Evolutionary conservation across 208 protist genomes (phyloP), one percentile per base, ranked within the genome.

Genomic region (Tritrichomonas foetus): DNA sequence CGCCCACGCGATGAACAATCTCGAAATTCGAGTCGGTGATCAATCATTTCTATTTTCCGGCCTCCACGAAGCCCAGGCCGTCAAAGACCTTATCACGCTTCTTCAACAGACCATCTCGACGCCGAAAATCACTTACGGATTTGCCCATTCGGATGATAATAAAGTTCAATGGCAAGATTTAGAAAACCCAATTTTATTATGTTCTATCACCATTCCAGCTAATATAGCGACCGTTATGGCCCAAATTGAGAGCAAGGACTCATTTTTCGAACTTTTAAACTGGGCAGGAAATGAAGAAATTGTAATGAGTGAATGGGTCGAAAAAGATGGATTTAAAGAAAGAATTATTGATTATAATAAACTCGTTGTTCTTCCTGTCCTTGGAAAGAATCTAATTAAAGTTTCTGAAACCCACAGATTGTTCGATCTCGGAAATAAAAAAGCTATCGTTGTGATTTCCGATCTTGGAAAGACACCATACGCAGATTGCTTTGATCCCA

Each of bases 391-490:
- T 30, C 27, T 89, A n/a, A 89, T 57, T 39, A 44, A 89, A 53
- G 78, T 89, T 11, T 33, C 27, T 16, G 78, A 89, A 57, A 53
- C 25, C 27, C 78, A 89, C 5, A 25, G 78, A 3, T 33, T 89
- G 8, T 89, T 89, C 30, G 47, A 53, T 27, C 47, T 89, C 30
- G 78, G 44, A 57, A 36, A 36, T 0, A n/a, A n/a, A 89, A 53
- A 44, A 33, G 47, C 16, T 3, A 89, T 89, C 39, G 14, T 20
- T 3, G 47, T 89, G 1, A 55, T 57, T 3, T 53, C 41, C 3
- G 47, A 89, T 39, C 39, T 89, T 39, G 78, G 78, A 44, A 89
- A 89, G 39, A 89, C 78, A 39, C 78, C 78, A 20, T 89, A 89
- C 57, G 41, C 47, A 0, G 78, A 89, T 3, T 89, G 78, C 47